Evolutionary conservation across 305 asterid genomes (phyloP), one percentile per base, ranked within the genome.

Genomic region (Plantago lanceolata): DNA sequence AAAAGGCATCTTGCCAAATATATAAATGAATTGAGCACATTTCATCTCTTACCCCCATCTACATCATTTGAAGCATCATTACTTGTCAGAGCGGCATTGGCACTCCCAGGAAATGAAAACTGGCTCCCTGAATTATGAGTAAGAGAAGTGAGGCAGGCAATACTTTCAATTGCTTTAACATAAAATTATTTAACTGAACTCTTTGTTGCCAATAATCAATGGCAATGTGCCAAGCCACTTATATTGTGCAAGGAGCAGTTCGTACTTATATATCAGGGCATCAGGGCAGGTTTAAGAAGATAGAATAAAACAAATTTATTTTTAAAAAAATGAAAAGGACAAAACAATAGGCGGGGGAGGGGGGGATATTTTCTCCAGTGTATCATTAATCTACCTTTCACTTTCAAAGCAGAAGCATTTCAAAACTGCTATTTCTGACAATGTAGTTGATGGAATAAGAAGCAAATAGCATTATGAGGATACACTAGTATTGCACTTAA

Each of bases 21-120:
- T 44, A 24, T 67, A 40, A 40, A 8, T 9, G 13, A 40, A 5
- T 5, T 11, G 66, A 40, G 40, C 37, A 54, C 54, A 14, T 63
- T 49, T 50, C 70, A 76, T 63, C 58, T 65, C 85, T 77, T 80
- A 88, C 96, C 96, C 64, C 73, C 92, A 78, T 83, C 84, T 8
- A 62, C 80, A 52, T 86, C 90, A 65, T 83, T 74, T 28, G 94
- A 67, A 71, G 76, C 80, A 44, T 71, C 83, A 16, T 61, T 68
- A 66, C 71, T 75, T 17, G 72, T 17, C 15, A 81, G 69, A 64
- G 62, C 74, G 44, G 81, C 53, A 73, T 57, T 83, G 72, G 76
- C 79, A 77, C 64, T 83, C 61, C 77, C 87, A 67, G 80, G 60
- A 64, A 59, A 76, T 8, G 88, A 73, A 74, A 66, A 69, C 73